Evolutionary conservation across 371 early-diverging fungal species (phyloP).

Genomic region (Conidiobolus incongruus): DNA sequence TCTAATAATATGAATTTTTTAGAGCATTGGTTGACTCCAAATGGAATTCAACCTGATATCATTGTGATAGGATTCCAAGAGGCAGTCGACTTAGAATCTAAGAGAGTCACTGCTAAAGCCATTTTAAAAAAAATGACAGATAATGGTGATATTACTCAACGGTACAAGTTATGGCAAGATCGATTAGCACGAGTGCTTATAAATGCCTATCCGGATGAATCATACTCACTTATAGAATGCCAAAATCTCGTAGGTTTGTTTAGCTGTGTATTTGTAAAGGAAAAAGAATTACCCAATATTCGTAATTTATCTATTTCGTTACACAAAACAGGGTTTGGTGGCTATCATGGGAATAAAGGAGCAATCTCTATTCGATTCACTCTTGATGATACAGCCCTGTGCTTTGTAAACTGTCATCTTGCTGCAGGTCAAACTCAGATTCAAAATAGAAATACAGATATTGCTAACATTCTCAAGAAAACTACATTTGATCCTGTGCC

Average conservation of each 20-base stretch:
- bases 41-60: slow-evolving; percentile 35
- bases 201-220: slow-evolving; percentile 14
- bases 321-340: slow-evolving; percentile 62
- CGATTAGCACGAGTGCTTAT: slow-evolving; percentile 24
- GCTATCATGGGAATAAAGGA: slow-evolving; percentile 86
- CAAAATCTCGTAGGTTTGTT: slow-evolving; percentile 63
- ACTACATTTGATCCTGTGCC: slow-evolving; percentile 16
- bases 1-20: slow-evolving; percentile 16
- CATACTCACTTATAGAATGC: slow-evolving; percentile 33
- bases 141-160: slow-evolving; percentile 24
- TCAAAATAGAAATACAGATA: slow-evolving; percentile 48
- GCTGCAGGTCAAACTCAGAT: slow-evolving; percentile 61
- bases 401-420: slow-evolving; percentile 69
- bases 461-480: slow-evolving; percentile 38
- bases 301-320: slow-evolving; percentile 15
- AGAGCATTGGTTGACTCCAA: slow-evolving; percentile 22
- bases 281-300: slow-evolving; percentile 11
- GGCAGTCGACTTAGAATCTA: slow-evolving; percentile 60
- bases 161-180: slow-evolving; percentile 46
- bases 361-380: slow-evolving; percentile 54
- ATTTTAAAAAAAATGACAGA: slow-evolving; percentile 30
- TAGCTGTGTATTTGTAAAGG: slow-evolving; percentile 39
- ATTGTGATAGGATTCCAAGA: slow-evolving; percentile 77
- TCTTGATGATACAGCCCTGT: slow-evolving; percentile 49
- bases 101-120: slow-evolving; percentile 37